phyloP scores from a whole-genome alignment of 2,329 filamentous ascomycete genomes.

The Simplicillium sp. region DNA sequence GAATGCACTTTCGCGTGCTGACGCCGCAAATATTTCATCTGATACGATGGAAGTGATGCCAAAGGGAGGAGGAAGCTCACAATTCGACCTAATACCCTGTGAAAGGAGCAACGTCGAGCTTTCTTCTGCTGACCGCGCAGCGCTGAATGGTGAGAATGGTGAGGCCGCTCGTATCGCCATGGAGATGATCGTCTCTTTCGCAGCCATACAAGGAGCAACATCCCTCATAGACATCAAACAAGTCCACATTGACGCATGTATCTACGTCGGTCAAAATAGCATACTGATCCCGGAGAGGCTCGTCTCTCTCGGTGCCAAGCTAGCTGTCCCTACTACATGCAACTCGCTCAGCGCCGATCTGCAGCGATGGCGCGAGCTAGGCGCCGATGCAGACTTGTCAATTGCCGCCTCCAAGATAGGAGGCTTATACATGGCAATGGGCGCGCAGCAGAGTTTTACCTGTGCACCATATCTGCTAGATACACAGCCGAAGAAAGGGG shows the following conservation, averaged over 20 bases:
- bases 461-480: no score
- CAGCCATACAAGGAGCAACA: constrained; percentile 20
- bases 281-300: constrained; percentile 26
- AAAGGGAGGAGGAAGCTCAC: no score
- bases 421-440: constrained; percentile 27
- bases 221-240: constrained; percentile 26
- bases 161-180: no score
- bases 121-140: no score
- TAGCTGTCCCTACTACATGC: constrained; percentile 27
- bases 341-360: constrained; percentile 34
- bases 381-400: constrained; percentile 19
- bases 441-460: no score
- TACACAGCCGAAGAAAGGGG: no score
- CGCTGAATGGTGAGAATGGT: no score
- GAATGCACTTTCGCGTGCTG: no score
- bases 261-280: constrained; percentile 29
- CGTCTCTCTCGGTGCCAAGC: constrained; percentile 20
- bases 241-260: constrained; percentile 32
- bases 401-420: constrained; percentile 22
- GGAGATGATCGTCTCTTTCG: constrained; percentile 28
- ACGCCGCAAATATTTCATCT: no score
- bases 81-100: no score
- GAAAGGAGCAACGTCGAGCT: no score
- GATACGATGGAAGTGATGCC: no score
- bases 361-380: constrained; percentile 26